These are phyloP conservation scores for Chimonanthus salicifolius DNA, from an alignment of 164 flowering plant species.

Conservation along the genomic window DNA sequence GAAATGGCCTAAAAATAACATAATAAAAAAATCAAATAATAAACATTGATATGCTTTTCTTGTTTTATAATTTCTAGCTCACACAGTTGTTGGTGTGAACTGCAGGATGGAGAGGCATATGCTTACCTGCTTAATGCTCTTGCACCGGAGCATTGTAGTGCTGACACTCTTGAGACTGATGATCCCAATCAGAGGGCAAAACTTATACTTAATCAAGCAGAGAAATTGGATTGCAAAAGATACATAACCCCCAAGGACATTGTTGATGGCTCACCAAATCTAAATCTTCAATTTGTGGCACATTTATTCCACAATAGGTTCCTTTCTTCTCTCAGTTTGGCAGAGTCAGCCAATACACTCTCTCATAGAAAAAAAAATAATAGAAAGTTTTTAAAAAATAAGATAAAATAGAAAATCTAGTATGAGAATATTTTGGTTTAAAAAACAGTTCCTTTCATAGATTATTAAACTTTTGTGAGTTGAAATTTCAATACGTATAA, in stretches of 20 bases:
- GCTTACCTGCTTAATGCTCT: conserved; percentile 90
- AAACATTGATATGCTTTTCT: no score
- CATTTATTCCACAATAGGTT: conserved; percentile 89
- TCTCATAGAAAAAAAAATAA: no score
- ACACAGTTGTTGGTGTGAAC: not conserved
- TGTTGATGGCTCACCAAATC: conserved; percentile 79
- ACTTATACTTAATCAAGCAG: conserved; percentile 79
- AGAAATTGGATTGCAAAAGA: conserved; percentile 81
- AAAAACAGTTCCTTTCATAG: no score
- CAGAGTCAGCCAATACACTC: no score
- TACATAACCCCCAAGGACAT: conserved; percentile 74
- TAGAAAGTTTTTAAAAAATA: no score
- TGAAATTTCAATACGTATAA: no score
- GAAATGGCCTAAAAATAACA: no score
- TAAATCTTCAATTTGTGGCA: conserved; percentile 91
- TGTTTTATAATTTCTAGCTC: not conserved
- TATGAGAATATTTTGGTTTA: no score
- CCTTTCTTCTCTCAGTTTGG: not conserved
- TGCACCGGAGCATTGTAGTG: conserved; percentile 79
- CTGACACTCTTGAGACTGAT: conserved; percentile 57
- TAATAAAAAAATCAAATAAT: no score
- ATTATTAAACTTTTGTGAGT: no score
- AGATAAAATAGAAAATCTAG: no score
- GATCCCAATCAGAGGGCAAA: conserved; percentile 77
- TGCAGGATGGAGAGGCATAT: conserved; percentile 90